A percentile compares a stretch with the other conserved stretches of the same genome.
Evolutionary conservation across 83 land plant species (phyloP).

Genomic region (Picea engelmannii): DNA sequence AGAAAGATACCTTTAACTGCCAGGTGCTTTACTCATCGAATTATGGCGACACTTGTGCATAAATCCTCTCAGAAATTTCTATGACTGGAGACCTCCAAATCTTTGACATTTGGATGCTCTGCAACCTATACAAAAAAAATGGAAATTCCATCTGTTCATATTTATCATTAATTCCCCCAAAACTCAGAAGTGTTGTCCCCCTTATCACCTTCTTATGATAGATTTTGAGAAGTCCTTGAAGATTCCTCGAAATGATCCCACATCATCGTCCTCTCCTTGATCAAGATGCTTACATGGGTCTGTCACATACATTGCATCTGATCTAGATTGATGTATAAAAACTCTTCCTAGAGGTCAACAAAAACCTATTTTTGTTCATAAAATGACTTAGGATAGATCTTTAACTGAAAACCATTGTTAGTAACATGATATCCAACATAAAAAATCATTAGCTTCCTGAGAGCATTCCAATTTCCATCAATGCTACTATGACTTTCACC

Average conservation of each 20-base stretch:
- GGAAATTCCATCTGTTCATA: no score
- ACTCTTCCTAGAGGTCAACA: conserved; percentile 84
- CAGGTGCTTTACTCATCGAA: no score
- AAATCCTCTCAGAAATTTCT: no score
- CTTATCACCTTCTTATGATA: conserved; percentile 37
- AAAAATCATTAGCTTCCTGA: conserved; percentile 83
- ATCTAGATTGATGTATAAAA: conserved; percentile 72
- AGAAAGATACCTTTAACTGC: no score
- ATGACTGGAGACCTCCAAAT: no score
- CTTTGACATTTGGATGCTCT: no score
- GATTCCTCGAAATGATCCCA: conserved; percentile 90
- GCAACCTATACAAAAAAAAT: no score
- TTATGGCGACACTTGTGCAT: no score
- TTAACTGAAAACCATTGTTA: conserved; percentile 45
- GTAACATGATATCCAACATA: conserved; percentile 71
- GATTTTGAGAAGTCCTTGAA: conserved; percentile 79
- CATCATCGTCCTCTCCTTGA: conserved; percentile 84
- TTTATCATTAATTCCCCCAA: no score
- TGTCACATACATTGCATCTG: conserved; percentile 81
- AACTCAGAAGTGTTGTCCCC: no score
- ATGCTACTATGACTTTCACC: conserved; percentile 56
- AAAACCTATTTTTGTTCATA: conserved; percentile 77
- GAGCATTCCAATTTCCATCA: conserved; percentile 88
- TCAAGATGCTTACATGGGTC: conserved; percentile 94
- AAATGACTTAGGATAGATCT: conserved; percentile 77